Percentiles rank a stretch among this genome's conserved stretches.
phyloP scores from a whole-genome alignment of 2,329 filamentous ascomycete species.

The Cadophora gregata region DNA sequence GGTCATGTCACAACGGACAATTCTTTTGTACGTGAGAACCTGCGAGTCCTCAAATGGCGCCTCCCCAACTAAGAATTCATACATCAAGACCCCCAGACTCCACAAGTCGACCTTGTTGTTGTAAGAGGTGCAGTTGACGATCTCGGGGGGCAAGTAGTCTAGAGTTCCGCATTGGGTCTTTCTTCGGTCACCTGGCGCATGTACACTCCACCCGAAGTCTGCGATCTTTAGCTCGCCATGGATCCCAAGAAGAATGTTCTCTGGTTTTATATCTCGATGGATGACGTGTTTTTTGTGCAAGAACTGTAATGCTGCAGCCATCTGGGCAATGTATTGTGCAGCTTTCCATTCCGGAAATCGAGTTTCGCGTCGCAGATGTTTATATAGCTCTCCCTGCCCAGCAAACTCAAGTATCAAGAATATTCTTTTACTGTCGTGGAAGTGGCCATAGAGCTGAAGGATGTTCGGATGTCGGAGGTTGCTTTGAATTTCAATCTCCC shows the following conservation, averaged over 20 bases:
- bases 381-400: conserved; percentile 75
- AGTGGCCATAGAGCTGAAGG: conserved; percentile 72
- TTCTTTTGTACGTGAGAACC: conserved; percentile 91
- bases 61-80: conserved; percentile 95
- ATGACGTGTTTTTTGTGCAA: conserved; percentile 97
- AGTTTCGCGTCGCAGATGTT: conserved; percentile 71
- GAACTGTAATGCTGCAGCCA: conserved; percentile 85
- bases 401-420: conserved; percentile 78
- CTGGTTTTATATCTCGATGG: conserved; percentile 96
- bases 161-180: conserved; percentile 97
- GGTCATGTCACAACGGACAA: conserved; percentile 88
- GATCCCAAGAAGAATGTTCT: conserved; percentile 95
- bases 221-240: conserved; percentile 99
- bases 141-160: conserved; percentile 97
- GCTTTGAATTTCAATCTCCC: conserved; percentile 77
- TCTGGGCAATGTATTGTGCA: conserved; percentile 75
- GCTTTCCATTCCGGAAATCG: conserved; percentile 75
- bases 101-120: conserved; percentile 96
- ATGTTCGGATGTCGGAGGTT: conserved; percentile 77
- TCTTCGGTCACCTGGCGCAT: conserved; percentile 91
- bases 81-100: conserved; percentile 93
- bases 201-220: conserved; percentile 98
- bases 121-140: conserved; percentile 94
- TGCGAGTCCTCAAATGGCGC: conserved; percentile 97
- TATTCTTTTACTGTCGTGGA: conserved; percentile 75